Percentiles rank a stretch among this genome's conserved stretches.
Evolutionary conservation across 2,329 filamentous ascomycete species (phyloP).

Genomic region (Aphanocladium album): DNA sequence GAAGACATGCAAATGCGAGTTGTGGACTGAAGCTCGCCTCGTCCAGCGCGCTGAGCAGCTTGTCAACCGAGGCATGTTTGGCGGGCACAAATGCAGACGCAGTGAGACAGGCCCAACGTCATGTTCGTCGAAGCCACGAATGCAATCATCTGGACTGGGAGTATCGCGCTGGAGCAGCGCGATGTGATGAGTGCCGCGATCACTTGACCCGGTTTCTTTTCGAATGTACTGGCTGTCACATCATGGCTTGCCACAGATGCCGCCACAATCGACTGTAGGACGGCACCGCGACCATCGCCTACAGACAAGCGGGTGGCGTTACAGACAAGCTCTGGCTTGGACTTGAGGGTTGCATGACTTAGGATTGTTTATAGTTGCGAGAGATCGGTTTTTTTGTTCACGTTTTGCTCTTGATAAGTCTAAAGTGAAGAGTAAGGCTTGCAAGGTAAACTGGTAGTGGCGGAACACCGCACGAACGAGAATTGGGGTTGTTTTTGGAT

Average conservation of each 20-base stretch:
- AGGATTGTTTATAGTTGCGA: no score
- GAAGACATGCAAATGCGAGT: conserved; percentile 32
- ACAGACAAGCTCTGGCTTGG: no score
- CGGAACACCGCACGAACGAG: no score
- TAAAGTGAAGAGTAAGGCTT: no score
- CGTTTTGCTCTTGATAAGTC: no score
- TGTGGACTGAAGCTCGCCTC: conserved; percentile 30
- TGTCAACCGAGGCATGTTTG: background rate
- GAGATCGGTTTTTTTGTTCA: no score
- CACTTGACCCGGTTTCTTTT: background rate
- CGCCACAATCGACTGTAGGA: conserved; percentile 4
- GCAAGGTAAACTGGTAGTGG: no score
- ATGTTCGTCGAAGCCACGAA: background rate
- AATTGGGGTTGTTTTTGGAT: no score
- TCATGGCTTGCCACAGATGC: background rate
- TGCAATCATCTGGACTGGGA: background rate
- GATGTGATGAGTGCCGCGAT: background rate
- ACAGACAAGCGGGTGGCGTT: no score
- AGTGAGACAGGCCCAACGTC: background rate
- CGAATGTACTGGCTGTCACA: background rate
- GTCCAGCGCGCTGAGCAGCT: background rate
- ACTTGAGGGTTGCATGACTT: no score
- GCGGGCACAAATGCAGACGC: background rate
- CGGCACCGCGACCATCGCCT: no score
- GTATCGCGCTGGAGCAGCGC: background rate